Evolutionary conservation across 768 basidiomycete genomes (phyloP), one percentile per base, ranked within the genome.

Genomic region (Serendipita sp.): DNA sequence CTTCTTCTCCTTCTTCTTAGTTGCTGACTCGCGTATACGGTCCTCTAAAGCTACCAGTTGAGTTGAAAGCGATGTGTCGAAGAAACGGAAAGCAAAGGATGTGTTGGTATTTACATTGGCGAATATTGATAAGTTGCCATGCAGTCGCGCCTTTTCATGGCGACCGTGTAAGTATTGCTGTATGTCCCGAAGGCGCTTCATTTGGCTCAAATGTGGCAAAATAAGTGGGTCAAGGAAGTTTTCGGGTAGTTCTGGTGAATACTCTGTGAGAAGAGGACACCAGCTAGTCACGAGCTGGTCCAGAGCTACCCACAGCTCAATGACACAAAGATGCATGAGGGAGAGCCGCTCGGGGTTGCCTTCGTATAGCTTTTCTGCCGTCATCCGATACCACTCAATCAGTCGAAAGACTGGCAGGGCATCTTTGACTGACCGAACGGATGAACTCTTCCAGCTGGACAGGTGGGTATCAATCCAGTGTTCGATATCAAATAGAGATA

Each of bases 291-390:
- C 73, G 13, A 77, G 38, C 28, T 67, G 73, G 67, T 82, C 81
- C 3, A 82, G 70, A 0, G 76, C 78, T 0, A 78, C 72, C 81
- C 81, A 82, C 16, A 82, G 72, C 41, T 80, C 76, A 24, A 81
- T 68, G 35, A 77, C 65, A 3, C 77, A 77, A 51, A 83, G 69
- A 45, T 82, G 67, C 75, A 82, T 78, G 1, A 76, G 63, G 8
- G 74, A 75, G 3, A 68, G 51, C n/a, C 67, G 46, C 47, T 68
- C 70, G 18, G 68, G 48, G 24, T 70, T 66, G 2, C 24, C 18
- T 10, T 16, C 32, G 28, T 60, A 60, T 10, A 4, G 24, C 5
- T 4, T 24, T 8, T 2, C 16, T 1, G 28, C 56, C 10, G 10
- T 30, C 32, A 24, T 10, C 10, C 28, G 24, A 37, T 60, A 60